These are phyloP conservation scores for Parathielavia hyrcaniae DNA, from an alignment of 495 filamentous ascomycete genomes.

Conservation along the genomic window DNA sequence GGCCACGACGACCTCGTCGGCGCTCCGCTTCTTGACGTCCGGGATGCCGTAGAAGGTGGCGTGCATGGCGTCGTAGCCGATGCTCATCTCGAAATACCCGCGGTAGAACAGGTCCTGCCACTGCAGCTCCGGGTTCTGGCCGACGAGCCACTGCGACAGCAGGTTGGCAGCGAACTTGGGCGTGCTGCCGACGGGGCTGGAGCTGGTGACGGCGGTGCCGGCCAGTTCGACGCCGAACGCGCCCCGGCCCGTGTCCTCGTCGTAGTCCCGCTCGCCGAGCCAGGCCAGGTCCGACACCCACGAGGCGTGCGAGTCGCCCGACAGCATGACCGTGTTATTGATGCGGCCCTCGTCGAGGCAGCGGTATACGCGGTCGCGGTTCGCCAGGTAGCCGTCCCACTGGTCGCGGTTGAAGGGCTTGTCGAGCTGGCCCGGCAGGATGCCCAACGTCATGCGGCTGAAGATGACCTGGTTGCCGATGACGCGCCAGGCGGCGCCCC, in stretches of 20 bases:
- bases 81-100: constrained; percentile 53
- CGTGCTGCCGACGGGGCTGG: constrained; percentile 45
- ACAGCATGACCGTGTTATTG: constrained; percentile 59
- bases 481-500: constrained; percentile 57
- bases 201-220: constrained; percentile 54
- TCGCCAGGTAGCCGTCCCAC: constrained; percentile 60
- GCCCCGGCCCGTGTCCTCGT: constrained; percentile 50
- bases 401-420: constrained; percentile 54
- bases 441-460: constrained; percentile 49
- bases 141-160: constrained; percentile 38
- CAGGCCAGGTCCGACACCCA: constrained; percentile 63
- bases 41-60: constrained; percentile 49
- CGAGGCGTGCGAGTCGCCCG: constrained; percentile 57
- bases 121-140: constrained; percentile 53
- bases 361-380: constrained; percentile 56
- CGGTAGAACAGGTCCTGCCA: constrained; percentile 66
- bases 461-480: constrained; percentile 63
- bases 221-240: constrained; percentile 62
- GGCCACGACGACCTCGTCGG: constrained; percentile 52
- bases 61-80: constrained; percentile 45
- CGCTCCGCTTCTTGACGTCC: constrained; percentile 36
- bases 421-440: constrained; percentile 41
- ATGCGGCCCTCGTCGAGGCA: constrained; percentile 56
- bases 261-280: constrained; percentile 51
- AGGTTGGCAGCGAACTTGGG: constrained; percentile 1